Conservation (phyloP, 768 basidiomycete genomes). For the Kwoniella sp. region DNA sequence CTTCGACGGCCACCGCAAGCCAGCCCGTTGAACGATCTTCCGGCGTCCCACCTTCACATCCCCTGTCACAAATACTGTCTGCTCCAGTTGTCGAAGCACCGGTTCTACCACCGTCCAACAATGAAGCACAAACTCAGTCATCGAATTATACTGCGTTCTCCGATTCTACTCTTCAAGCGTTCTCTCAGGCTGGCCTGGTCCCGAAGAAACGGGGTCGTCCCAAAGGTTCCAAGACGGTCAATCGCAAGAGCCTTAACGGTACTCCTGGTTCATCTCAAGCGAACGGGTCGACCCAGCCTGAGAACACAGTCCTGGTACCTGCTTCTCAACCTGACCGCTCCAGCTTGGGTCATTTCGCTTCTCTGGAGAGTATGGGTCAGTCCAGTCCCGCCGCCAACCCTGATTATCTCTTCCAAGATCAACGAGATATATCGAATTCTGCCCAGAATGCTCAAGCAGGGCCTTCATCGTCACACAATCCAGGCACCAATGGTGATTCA, state of each 20-base stretch:
- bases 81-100: background rate
- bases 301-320: background rate
- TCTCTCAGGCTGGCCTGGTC: background rate
- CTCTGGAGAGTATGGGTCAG: background rate
- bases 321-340: slow-evolving; percentile 11
- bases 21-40: background rate
- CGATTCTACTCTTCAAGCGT: background rate
- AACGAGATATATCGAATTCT: background rate
- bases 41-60: background rate
- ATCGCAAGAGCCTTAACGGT: slow-evolving; percentile 4
- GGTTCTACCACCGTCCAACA: background rate
- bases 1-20: background rate
- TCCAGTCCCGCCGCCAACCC: background rate
- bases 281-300: background rate
- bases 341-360: background rate
- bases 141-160: background rate
- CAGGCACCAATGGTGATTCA: background rate
- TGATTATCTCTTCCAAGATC: background rate
- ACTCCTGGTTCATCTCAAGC: background rate
- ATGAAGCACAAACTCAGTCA: background rate
- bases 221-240: slow-evolving; percentile 15
- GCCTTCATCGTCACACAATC: background rate
- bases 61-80: background rate
- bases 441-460: background rate
- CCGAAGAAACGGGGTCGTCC: slow-evolving; percentile 10